Conservation (phyloP, 177 flowering plant species). For the Vitis hybrid region DNA sequence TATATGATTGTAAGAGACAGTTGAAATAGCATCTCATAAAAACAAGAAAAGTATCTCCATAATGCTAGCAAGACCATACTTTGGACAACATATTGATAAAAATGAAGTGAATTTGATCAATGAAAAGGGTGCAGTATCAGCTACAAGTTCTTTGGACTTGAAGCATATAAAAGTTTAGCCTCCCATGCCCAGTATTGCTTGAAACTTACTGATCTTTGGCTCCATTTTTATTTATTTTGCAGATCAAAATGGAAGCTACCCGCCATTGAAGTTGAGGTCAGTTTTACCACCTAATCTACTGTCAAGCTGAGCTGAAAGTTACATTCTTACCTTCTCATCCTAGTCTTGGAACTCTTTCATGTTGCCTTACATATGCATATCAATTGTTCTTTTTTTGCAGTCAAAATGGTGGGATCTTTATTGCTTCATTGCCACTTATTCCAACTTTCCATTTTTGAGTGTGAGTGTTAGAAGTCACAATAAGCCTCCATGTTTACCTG, state of each 20-base stretch:
- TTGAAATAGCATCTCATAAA: no score
- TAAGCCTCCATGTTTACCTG: background rate
- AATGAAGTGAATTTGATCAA: no score
- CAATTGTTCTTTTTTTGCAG: slow-evolving; percentile 27
- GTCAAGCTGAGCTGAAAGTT: background rate
- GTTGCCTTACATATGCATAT: background rate
- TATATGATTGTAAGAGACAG: no score
- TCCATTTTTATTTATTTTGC: slow-evolving; percentile 24
- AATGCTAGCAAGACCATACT: no score
- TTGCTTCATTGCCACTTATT: background rate
- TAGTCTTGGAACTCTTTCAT: background rate
- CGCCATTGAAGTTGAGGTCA: slow-evolving; percentile 41
- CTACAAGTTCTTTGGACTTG: no score
- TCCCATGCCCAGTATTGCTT: no score
- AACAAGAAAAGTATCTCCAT: no score
- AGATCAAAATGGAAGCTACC: slow-evolving; percentile 57
- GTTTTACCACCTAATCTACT: slow-evolving; percentile 1
- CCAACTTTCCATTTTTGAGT: background rate
- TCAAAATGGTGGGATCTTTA: slow-evolving; percentile 24
- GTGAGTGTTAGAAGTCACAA: no score
- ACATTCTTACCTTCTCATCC: background rate
- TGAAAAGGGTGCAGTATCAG: no score
- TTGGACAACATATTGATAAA: no score
- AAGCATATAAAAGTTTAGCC: no score
- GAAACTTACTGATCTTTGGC: background rate